Conservation (phyloP, 2,329 filamentous ascomycete species). For the Venturia effusa region DNA sequence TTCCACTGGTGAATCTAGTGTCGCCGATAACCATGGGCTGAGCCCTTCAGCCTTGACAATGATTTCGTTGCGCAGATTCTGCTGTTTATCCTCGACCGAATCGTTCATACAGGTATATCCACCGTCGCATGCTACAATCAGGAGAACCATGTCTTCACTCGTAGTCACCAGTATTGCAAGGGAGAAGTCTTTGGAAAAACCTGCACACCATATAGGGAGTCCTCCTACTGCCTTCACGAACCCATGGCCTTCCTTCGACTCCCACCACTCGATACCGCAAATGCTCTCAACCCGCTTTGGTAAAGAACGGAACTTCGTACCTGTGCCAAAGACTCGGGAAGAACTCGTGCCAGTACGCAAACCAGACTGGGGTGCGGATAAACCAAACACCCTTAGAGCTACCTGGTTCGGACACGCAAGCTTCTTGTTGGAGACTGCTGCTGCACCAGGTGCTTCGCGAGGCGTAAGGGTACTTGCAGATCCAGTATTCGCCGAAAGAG, state of each 20-base stretch:
- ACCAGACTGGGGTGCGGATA: conserved; percentile 28
- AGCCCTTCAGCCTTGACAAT: background rate
- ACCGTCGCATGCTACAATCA: background rate
- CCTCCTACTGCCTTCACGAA: conserved; percentile 38
- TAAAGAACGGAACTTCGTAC: conserved; percentile 33
- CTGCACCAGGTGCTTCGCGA: conserved; percentile 19
- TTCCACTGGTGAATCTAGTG: background rate
- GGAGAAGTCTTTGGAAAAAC: background rate
- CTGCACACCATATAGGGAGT: conserved; percentile 31
- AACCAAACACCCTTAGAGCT: conserved; percentile 27
- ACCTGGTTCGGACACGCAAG: conserved; percentile 44
- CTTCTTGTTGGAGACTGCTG: conserved; percentile 35
- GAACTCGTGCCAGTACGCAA: conserved; percentile 32
- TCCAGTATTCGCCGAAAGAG: conserved; percentile 41
- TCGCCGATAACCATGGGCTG: background rate
- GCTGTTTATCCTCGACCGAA: background rate
- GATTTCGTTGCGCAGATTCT: background rate
- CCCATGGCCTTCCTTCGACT: conserved; percentile 36
- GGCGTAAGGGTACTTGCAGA: conserved; percentile 40
- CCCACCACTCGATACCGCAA: conserved; percentile 17
- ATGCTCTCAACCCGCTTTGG: conserved; percentile 27
- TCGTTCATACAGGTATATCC: background rate
- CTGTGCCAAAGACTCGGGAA: conserved; percentile 30
- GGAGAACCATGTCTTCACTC: background rate
- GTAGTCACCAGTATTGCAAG: conserved; percentile 1